Evolutionary conservation across 192 early-diverging fungal species (phyloP), one percentile per base, ranked within the genome.

Genomic region (Gonapodya prolifera): DNA sequence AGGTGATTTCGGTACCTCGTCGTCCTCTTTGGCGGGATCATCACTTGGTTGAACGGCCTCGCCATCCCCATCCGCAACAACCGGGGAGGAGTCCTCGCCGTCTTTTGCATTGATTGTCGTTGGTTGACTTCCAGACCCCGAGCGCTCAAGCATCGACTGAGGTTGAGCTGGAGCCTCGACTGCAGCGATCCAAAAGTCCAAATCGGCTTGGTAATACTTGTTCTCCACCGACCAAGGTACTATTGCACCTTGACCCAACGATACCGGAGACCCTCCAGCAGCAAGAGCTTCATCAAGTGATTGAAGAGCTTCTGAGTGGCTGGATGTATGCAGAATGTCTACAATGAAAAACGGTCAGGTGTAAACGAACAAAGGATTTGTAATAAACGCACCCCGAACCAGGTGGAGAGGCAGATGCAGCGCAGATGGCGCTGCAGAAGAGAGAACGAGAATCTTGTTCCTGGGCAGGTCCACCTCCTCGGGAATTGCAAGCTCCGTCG

Each of bases 121-220:
- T 23, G 23, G 8, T 23, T 23, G 8, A 8, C 8, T 23, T 16
- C 45, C 45, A 16, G 45, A 8, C 45, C 45, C 45, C n/a, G n/a
- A n/a, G n/a, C n/a, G n/a, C n/a, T n/a, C n/a, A n/a, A n/a, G n/a
- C n/a, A n/a, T n/a, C n/a, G n/a, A n/a, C n/a, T n/a, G n/a, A n/a
- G n/a, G n/a, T 8, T 23, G 8, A 23, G 23, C 45, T 8, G 8
- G 45, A 8, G 8, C 45, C 45, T 61, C 45, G 8, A 61, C 45
- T 23, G 45, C 45, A 8, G 45, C 45, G 8, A 73, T 29, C 71
- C 71, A 73, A 73, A 73, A 73, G 71, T 73, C 71, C 71, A 73
- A 29, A 2, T 30, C 71, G 71, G 71, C 71, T 8, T 32, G 2
- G 31, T 73, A 73, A 29, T 73, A 73, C 71, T 73, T 73, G 28